phyloP scores from a whole-genome alignment of 2,329 filamentous ascomycete species.

The Penicillium polonicum region DNA sequence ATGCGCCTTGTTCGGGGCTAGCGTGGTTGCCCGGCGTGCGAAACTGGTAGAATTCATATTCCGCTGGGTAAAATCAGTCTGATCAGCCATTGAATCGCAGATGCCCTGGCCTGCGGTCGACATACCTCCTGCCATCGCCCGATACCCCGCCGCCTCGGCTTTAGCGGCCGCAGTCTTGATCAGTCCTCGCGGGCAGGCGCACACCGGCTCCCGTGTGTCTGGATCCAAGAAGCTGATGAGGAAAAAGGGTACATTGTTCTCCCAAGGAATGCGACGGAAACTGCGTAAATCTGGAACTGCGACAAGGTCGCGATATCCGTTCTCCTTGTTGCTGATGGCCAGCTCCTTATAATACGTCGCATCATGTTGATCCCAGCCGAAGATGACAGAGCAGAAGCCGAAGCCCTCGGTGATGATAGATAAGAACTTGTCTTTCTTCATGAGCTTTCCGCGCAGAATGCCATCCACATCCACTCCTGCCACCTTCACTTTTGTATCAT shows the following conservation, averaged over 20 bases:
- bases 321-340: conserved; percentile 82
- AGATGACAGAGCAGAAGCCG: conserved; percentile 91
- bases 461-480: conserved; percentile 87
- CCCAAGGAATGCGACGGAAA: conserved; percentile 87
- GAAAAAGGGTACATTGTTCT: conserved; percentile 82
- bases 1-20: conserved; percentile 58
- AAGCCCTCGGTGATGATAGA: conserved; percentile 78
- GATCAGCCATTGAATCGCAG: conserved; percentile 10
- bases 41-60: conserved; percentile 96
- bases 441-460: conserved; percentile 80
- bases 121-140: conserved; percentile 86
- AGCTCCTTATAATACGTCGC: conserved; percentile 83
- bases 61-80: conserved; percentile 55
- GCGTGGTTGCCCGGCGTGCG: conserved; percentile 58
- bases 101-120: conserved; percentile 7
- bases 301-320: conserved; percentile 83
- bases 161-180: conserved; percentile 68
- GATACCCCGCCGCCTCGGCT: conserved; percentile 66
- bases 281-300: conserved; percentile 75
- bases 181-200: conserved; percentile 75
- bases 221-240: conserved; percentile 81
- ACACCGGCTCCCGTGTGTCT: conserved; percentile 68
- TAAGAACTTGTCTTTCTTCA: conserved; percentile 91
- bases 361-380: conserved; percentile 98
- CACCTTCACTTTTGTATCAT: conserved; percentile 80